These are phyloP conservation scores for Harrya chromipes DNA, from an alignment of 768 basidiomycete genomes.

Conservation along the genomic window DNA sequence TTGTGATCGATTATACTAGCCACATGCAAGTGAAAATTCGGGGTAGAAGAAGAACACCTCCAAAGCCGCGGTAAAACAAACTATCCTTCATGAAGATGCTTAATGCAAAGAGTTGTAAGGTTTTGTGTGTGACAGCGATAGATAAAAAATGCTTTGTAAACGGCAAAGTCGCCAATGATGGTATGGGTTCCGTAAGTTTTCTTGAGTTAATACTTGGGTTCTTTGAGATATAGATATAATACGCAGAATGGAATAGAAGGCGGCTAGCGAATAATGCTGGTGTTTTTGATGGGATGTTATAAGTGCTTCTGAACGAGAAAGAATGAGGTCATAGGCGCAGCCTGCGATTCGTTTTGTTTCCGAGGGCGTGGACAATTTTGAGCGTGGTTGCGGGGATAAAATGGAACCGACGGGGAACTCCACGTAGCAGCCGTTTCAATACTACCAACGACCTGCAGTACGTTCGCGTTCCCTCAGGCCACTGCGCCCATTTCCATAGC, in stretches of 20 bases:
- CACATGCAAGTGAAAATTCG: conserved; percentile 8
- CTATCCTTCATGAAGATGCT: conserved; percentile 26
- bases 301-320: conserved; percentile 11
- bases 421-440: background rate
- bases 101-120: conserved; percentile 22
- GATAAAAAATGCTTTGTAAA: conserved; percentile 34
- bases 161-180: conserved; percentile 25
- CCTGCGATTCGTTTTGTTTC: conserved; percentile 20
- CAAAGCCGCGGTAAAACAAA: conserved; percentile 20
- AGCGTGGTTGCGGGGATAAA: conserved; percentile 3
- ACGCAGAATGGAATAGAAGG: conserved; percentile 31
- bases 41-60: conserved; percentile 4
- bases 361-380: conserved; percentile 12
- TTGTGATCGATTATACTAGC: conserved; percentile 16
- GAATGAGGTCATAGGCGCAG: conserved; percentile 22
- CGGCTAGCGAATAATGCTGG: conserved; percentile 23
- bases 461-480: conserved; percentile 50
- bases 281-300: conserved; percentile 28
- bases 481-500: conserved; percentile 62
- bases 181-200: conserved; percentile 36
- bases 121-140: conserved; percentile 30
- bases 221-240: conserved; percentile 39
- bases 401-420: background rate
- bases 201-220: conserved; percentile 26
- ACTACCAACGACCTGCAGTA: conserved; percentile 26